Percentiles rank a stretch among this genome's conserved stretches.
These are phyloP conservation scores for Raphanus raphanistrum DNA, from an alignment of 345 rosid genomes.

Conservation along the genomic window DNA sequence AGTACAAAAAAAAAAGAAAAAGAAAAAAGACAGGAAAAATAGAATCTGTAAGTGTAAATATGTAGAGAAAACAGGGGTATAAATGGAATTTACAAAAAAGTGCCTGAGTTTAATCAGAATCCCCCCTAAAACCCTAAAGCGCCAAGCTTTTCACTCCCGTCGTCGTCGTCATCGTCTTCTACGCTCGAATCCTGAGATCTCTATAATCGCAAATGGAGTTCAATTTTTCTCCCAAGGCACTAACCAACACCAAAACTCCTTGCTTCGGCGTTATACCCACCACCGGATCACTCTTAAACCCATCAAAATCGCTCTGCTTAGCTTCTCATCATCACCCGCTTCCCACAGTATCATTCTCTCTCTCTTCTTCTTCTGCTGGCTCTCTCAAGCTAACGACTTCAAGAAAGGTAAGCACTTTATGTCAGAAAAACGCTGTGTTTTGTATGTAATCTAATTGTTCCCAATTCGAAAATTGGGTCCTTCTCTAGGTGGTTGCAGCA, in stretches of 20 bases:
- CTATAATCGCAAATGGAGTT: constrained; percentile 42
- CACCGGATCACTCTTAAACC: constrained; percentile 18
- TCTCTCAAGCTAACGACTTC: constrained; percentile 29
- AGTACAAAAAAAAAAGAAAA: too few relatives aligned
- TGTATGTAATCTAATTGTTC: background rate
- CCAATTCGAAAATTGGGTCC: background rate
- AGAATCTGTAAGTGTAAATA: background rate
- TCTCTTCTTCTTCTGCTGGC: background rate
- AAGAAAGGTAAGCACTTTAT: constrained; percentile 38
- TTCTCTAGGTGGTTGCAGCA: constrained; percentile 41
- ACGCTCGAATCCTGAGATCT: background rate
- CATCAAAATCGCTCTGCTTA: constrained; percentile 23
- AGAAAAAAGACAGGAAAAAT: too few relatives aligned
- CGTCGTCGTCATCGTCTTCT: background rate
- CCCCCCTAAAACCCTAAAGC: constrained; percentile 35
- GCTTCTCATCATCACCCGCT: constrained; percentile 12
- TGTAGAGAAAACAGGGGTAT: background rate
- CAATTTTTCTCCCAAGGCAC: constrained; percentile 40
- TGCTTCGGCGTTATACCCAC: background rate
- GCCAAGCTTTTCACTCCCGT: background rate
- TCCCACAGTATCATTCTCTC: constrained; percentile 37
- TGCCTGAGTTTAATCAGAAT: constrained; percentile 9
- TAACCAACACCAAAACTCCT: constrained; percentile 16
- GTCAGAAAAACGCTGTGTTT: background rate
- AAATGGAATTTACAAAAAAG: background rate